Evolutionary conservation across 2,329 filamentous ascomycete genomes (phyloP).

Genomic region (Ceratocystis huliohia): DNA sequence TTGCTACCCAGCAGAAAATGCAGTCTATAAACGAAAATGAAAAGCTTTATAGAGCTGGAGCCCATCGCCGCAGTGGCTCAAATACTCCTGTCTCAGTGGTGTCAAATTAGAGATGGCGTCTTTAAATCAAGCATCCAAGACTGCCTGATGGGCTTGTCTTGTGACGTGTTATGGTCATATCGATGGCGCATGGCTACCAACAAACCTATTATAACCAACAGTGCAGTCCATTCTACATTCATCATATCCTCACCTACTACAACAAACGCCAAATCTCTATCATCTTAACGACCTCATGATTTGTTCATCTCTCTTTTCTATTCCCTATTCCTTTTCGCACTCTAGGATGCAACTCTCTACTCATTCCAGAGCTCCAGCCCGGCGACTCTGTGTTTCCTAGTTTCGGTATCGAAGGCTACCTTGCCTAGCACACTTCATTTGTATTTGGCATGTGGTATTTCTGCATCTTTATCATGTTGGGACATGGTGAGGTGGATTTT

Average conservation of each 20-base stretch:
- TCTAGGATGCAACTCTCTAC: conserved; percentile 13
- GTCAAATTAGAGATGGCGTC: conserved; percentile 7
- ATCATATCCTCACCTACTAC: background rate
- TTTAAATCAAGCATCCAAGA: background rate
- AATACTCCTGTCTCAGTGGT: conserved; percentile 19
- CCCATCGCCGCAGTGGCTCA: conserved; percentile 18
- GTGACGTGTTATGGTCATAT: background rate
- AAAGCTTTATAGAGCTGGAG: conserved; percentile 3
- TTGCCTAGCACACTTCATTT: background rate
- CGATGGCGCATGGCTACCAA: background rate
- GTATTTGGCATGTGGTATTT: conserved; percentile 1
- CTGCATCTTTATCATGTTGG: background rate
- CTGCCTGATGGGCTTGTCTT: background rate
- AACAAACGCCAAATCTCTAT: background rate
- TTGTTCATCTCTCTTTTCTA: conserved; percentile 5
- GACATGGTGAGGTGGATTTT: background rate
- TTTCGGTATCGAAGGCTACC: conserved; percentile 8
- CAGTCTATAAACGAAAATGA: conserved; percentile 14
- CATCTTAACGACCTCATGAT: conserved; percentile 11
- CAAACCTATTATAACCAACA: background rate
- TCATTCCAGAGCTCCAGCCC: conserved; percentile 13
- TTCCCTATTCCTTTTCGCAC: conserved; percentile 1
- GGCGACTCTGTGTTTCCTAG: background rate
- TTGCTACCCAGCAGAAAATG: conserved; percentile 13
- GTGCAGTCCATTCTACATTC: background rate